Percentiles rank a stretch among this genome's conserved stretches.
phyloP scores from a whole-genome alignment of 306 rosid genomes.

The Pachyrhizus erosus region DNA sequence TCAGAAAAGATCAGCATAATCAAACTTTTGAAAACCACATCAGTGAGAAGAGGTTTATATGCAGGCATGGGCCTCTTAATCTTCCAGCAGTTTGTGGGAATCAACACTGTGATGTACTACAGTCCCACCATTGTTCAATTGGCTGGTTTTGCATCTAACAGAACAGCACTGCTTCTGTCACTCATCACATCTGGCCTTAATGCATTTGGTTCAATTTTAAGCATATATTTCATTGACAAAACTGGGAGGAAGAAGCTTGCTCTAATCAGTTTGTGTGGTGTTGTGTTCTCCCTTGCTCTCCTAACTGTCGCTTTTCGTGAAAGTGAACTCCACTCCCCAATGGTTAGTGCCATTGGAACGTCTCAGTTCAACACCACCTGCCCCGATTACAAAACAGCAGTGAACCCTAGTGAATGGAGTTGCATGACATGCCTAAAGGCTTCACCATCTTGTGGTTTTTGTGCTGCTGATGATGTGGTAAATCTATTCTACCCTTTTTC shows the following conservation, averaged over 20 bases:
- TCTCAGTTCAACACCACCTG: slow-evolving; percentile 50
- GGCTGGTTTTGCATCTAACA: slow-evolving; percentile 64
- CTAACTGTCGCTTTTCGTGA: slow-evolving; percentile 53
- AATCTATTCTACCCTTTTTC: neutral
- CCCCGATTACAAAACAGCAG: slow-evolving; percentile 47
- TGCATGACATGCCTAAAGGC: slow-evolving; percentile 65
- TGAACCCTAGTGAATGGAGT: slow-evolving; percentile 48
- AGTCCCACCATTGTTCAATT: slow-evolving; percentile 68
- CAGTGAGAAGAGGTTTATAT: slow-evolving; percentile 60
- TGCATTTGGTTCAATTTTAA: slow-evolving; percentile 59
- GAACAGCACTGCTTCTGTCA: slow-evolving; percentile 62
- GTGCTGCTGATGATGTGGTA: slow-evolving; percentile 64
- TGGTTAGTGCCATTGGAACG: slow-evolving; percentile 41
- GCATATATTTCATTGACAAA: slow-evolving; percentile 67
- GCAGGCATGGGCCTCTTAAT: slow-evolving; percentile 67
- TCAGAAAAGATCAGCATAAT: slow-evolving; percentile 43
- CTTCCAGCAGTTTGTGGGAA: slow-evolving; percentile 74
- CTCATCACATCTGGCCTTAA: slow-evolving; percentile 63
- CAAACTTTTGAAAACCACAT: slow-evolving; percentile 49
- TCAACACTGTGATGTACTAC: slow-evolving; percentile 74
- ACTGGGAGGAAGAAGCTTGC: slow-evolving; percentile 64
- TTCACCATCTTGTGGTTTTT: slow-evolving; percentile 61
- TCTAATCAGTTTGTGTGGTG: slow-evolving; percentile 55
- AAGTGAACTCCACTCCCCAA: slow-evolving; percentile 53
- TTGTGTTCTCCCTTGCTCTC: slow-evolving; percentile 46